Conservation (phyloP, 441 rosid species). For the Pelargonium cotyledonis region DNA sequence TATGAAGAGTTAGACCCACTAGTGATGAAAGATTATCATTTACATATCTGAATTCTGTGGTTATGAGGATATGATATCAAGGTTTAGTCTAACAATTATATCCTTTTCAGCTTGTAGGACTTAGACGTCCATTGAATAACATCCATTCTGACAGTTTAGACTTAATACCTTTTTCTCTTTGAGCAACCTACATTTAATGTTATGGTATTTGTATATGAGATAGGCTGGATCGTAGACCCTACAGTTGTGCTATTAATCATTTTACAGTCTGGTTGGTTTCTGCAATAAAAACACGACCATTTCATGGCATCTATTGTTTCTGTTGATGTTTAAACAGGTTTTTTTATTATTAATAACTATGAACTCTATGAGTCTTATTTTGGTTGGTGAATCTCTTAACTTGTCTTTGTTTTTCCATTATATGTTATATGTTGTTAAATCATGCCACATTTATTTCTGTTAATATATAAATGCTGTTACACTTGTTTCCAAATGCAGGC, state of each 20-base stretch:
- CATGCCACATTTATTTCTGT: neutral
- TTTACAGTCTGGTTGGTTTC: conserved; percentile 4
- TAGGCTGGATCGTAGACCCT: neutral
- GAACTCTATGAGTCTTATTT: neutral
- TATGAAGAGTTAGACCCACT: too few relatives aligned
- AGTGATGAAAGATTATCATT: neutral
- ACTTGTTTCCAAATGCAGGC: neutral
- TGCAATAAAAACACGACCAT: neutral
- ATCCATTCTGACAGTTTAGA: too few relatives aligned
- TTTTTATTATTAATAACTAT: neutral
- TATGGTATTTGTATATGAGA: neutral
- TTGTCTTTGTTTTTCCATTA: neutral
- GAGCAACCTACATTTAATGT: neutral
- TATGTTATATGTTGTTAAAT: neutral
- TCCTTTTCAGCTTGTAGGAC: too few relatives aligned
- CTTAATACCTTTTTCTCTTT: too few relatives aligned
- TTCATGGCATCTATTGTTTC: neutral
- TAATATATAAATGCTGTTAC: neutral
- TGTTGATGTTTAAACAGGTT: neutral
- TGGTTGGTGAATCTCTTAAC: neutral
- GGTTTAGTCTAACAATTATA: neutral
- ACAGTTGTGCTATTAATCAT: neutral
- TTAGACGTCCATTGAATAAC: too few relatives aligned
- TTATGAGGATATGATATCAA: neutral
- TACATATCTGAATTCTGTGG: neutral